phyloP scores from a whole-genome alignment of 202 grass and related monocot genomes.

The Schoenoplectus triqueter region DNA sequence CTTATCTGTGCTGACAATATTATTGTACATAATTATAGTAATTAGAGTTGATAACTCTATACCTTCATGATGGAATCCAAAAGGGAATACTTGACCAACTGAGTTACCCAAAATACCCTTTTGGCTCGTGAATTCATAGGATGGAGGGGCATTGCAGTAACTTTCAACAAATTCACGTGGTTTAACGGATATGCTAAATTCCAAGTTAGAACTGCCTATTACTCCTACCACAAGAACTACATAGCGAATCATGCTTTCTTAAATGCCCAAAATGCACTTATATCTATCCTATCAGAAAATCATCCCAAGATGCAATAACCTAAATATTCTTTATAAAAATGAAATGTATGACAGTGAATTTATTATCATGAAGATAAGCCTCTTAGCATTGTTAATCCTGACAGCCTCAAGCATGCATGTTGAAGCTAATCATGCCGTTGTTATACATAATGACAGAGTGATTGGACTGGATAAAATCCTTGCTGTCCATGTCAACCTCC shows the following conservation, averaged over 20 bases:
- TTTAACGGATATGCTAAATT: not conserved
- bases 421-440: conserved; percentile 95
- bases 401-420: conserved; percentile 64
- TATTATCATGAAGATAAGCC: conserved; percentile 40
- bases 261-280: not conserved
- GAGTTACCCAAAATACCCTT: too few relatives aligned
- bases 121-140: not conserved
- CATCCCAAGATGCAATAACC: too few relatives aligned
- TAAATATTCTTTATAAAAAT: not conserved
- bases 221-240: not conserved
- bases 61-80: too few relatives aligned
- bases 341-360: not conserved
- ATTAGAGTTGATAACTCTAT: too few relatives aligned
- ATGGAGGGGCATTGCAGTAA: not conserved
- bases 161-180: not conserved
- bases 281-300: not conserved
- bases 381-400: conserved; percentile 78
- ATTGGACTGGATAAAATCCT: conserved; percentile 59
- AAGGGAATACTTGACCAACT: too few relatives aligned
- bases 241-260: not conserved
- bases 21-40: not conserved
- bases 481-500: conserved; percentile 83
- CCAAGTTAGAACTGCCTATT: not conserved
- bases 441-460: conserved; percentile 66
- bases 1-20: not conserved